These are phyloP conservation scores for Trypethelium eluteriae DNA, from an alignment of 495 filamentous ascomycete species.

Conservation along the genomic window DNA sequence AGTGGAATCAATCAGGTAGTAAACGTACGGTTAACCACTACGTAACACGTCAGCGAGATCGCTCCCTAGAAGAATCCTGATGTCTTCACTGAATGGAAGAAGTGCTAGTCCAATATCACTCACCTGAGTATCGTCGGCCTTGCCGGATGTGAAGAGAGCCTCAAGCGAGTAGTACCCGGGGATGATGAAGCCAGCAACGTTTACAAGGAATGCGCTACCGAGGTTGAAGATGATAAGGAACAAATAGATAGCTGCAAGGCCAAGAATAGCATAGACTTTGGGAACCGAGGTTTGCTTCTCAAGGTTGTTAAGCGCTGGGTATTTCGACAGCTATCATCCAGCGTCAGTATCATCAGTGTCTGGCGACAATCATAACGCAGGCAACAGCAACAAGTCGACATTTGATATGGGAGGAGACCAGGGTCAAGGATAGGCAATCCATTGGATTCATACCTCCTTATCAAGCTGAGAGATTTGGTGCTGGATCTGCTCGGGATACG, in stretches of 20 bases:
- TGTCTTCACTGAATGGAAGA: neutral
- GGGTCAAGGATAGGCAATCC: neutral
- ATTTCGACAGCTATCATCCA: conserved; percentile 76
- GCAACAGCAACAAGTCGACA: neutral
- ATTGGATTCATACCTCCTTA: conserved; percentile 71
- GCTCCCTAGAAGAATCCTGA: neutral
- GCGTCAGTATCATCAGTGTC: conserved; percentile 16
- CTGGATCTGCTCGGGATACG: conserved; percentile 58
- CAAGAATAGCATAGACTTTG: conserved; percentile 92
- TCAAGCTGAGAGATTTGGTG: conserved; percentile 84
- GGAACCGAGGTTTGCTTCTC: conserved; percentile 92
- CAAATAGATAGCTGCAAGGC: conserved; percentile 80
- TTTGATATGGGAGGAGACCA: neutral
- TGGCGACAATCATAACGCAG: conserved; percentile 16
- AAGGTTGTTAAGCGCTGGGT: conserved; percentile 87
- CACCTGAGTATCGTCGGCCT: conserved; percentile 85
- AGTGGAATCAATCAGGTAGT: neutral
- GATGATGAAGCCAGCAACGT: conserved; percentile 87
- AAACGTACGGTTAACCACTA: conserved; percentile 59
- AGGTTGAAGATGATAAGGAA: conserved; percentile 99
- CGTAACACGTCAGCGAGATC: neutral
- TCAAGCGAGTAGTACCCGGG: conserved; percentile 93
- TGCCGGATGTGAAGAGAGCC: conserved; percentile 74
- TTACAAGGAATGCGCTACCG: conserved; percentile 91
- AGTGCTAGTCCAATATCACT: conserved; percentile 22